These are phyloP conservation scores for Fusarium mundagurra DNA, from an alignment of 2,329 filamentous ascomycete genomes.

Conservation along the genomic window DNA sequence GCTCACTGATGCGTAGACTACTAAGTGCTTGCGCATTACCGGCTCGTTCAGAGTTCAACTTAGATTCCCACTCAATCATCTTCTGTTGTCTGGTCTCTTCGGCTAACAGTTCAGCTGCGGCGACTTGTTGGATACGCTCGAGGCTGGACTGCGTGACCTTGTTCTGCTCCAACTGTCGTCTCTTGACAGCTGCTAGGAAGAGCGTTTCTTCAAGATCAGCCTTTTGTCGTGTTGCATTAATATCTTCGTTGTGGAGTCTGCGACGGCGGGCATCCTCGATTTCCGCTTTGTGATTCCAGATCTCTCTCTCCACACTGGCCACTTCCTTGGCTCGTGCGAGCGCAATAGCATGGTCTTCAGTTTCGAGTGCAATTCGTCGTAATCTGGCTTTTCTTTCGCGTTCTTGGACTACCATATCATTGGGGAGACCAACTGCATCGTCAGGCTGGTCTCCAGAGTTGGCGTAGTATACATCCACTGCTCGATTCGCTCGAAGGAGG, in stretches of 20 bases:
- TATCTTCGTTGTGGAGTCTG: constrained; percentile 57
- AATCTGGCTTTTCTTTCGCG: constrained; percentile 59
- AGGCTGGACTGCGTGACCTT: constrained; percentile 58
- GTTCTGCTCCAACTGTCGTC: constrained; percentile 57
- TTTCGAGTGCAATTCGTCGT: constrained; percentile 56
- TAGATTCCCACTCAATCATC: constrained; percentile 60
- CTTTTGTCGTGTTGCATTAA: constrained; percentile 55
- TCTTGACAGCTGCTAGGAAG: constrained; percentile 45
- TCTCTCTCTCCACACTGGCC: constrained; percentile 61
- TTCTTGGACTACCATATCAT: constrained; percentile 60
- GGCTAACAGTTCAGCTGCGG: constrained; percentile 57
- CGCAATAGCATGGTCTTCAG: constrained; percentile 59
- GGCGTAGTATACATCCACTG: constrained; percentile 64
- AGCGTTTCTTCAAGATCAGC: constrained; percentile 59
- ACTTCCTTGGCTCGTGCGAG: constrained; percentile 62
- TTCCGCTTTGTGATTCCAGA: constrained; percentile 59
- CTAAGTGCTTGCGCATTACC: constrained; percentile 61
- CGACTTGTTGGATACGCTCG: constrained; percentile 55
- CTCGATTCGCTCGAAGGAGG: constrained; percentile 63
- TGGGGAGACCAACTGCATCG: constrained; percentile 62
- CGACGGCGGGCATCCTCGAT: constrained; percentile 62
- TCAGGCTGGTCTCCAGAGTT: constrained; percentile 63
- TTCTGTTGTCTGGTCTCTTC: constrained; percentile 56
- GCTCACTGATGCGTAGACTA: constrained; percentile 59
- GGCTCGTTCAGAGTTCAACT: constrained; percentile 56